phyloP scores from a whole-genome alignment of 202 grass and related monocot genomes.

The Bolboschoenoplectus hybrid region DNA sequence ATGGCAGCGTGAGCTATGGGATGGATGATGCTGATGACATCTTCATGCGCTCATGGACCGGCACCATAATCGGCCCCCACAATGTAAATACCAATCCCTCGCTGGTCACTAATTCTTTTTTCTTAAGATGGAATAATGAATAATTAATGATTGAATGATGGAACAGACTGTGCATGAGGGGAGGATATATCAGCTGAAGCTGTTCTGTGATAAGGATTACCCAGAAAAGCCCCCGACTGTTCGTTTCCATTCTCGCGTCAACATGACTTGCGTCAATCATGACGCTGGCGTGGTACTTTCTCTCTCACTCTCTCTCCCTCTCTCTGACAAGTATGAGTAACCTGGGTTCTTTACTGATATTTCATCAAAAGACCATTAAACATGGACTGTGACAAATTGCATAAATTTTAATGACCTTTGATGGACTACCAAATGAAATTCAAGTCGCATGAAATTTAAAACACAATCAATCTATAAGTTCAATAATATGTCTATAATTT shows the following conservation, averaged over 20 bases:
- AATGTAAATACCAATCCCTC: conserved; percentile 48
- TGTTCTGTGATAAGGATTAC: conserved; percentile 69
- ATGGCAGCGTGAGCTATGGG: conserved; percentile 66
- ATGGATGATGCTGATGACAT: conserved; percentile 76
- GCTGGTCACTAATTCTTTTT: background rate
- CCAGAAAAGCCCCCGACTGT: conserved; percentile 67
- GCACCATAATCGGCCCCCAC: conserved; percentile 68
- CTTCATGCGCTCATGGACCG: conserved; percentile 71
- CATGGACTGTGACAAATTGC: too few relatives aligned
- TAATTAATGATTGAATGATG: conserved; percentile 24
- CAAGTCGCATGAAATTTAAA: too few relatives aligned
- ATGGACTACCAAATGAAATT: too few relatives aligned
- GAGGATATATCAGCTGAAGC: conserved; percentile 63
- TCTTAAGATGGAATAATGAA: conserved; percentile 14
- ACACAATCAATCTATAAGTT: too few relatives aligned
- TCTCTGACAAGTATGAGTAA: background rate
- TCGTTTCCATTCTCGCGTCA: conserved; percentile 64
- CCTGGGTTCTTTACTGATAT: background rate
- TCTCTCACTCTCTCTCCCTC: background rate
- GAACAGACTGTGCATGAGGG: conserved; percentile 66
- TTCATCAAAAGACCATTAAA: too few relatives aligned
- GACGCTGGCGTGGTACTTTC: conserved; percentile 53
- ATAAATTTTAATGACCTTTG: too few relatives aligned
- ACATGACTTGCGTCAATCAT: conserved; percentile 58
- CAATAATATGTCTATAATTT: too few relatives aligned